phyloP scores from a whole-genome alignment of 2,329 filamentous ascomycete species.

The Fusarium newnesense region DNA sequence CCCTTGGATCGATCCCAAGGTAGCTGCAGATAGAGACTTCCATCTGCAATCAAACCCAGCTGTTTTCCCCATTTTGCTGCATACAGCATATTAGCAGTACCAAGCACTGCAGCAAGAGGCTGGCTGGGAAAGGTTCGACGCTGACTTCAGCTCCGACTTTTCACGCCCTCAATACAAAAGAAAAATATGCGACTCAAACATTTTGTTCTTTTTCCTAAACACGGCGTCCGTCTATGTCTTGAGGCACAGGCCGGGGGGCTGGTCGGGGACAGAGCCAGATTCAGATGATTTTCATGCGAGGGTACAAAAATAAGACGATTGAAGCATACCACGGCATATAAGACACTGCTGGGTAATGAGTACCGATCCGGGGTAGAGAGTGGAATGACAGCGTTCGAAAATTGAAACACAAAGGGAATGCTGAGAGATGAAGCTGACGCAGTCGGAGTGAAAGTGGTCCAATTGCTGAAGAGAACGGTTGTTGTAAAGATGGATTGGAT shows the following conservation, averaged over 20 bases:
- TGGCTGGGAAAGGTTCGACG: slow-evolving; percentile 19
- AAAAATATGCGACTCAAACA: slow-evolving; percentile 25
- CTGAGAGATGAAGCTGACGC: slow-evolving; percentile 29
- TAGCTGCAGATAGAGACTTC: slow-evolving; percentile 20
- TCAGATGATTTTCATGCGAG: slow-evolving; percentile 35
- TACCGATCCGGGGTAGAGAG: slow-evolving; percentile 34
- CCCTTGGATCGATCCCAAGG: slow-evolving; percentile 28
- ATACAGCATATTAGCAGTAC: slow-evolving; percentile 11
- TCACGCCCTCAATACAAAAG: slow-evolving; percentile 10
- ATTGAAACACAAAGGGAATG: slow-evolving; percentile 43
- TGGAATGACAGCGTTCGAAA: slow-evolving; percentile 40
- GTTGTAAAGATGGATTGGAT: not conserved
- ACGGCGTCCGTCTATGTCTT: slow-evolving; percentile 22
- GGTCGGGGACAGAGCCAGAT: slow-evolving; percentile 35
- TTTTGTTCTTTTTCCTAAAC: slow-evolving; percentile 4
- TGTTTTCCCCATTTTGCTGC: slow-evolving; percentile 8
- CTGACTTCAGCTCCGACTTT: slow-evolving; percentile 36
- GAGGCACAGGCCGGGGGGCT: slow-evolving; percentile 26
- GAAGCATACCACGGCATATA: slow-evolving; percentile 44
- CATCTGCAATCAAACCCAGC: slow-evolving; percentile 8
- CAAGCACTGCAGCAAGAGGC: slow-evolving; percentile 1
- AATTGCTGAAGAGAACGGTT: slow-evolving; percentile 20
- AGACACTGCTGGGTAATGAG: slow-evolving; percentile 38
- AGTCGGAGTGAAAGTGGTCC: slow-evolving; percentile 17
- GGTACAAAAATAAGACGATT: slow-evolving; percentile 36